Evolutionary conservation across 2,329 filamentous ascomycete species (phyloP).

Genomic region (Dothideomycetidae sp.): DNA sequence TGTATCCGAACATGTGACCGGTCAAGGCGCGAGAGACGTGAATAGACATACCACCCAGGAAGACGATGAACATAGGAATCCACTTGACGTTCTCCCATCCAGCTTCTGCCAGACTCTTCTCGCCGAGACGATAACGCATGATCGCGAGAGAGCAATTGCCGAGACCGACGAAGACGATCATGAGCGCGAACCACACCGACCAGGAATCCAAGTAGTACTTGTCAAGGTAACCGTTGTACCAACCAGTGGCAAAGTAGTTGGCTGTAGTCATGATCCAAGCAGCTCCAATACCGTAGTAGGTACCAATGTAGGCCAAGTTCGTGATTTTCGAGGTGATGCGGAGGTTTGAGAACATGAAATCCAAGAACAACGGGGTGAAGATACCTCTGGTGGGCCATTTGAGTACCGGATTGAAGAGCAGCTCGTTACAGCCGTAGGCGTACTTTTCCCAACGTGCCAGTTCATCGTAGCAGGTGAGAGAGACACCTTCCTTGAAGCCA

Average conservation of each 20-base stretch:
- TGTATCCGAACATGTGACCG: constrained; percentile 26
- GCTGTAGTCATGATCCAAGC: constrained; percentile 51
- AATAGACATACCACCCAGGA: constrained; percentile 7
- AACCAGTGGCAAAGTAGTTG: constrained; percentile 60
- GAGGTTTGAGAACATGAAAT: constrained; percentile 47
- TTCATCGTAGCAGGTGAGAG: constrained; percentile 59
- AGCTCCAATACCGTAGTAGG: constrained; percentile 57
- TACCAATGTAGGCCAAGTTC: constrained; percentile 56
- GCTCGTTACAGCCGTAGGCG: constrained; percentile 55
- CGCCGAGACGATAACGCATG: constrained; percentile 46
- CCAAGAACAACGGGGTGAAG: constrained; percentile 49
- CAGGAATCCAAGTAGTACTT: constrained; percentile 55
- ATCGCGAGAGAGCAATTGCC: constrained; percentile 48
- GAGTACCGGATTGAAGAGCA: constrained; percentile 53
- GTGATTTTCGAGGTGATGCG: constrained; percentile 53
- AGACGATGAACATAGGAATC: constrained; percentile 36
- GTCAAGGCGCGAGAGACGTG: constrained; percentile 24
- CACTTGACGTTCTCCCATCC: constrained; percentile 48
- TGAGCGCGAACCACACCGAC: constrained; percentile 47
- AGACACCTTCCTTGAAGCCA: constrained; percentile 61
- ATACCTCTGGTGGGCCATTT: constrained; percentile 49
- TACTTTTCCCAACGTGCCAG: constrained; percentile 61
- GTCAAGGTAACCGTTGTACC: constrained; percentile 53
- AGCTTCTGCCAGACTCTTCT: constrained; percentile 35
- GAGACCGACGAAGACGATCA: constrained; percentile 50